Percentiles rank a stretch among this genome's conserved stretches.
Evolutionary conservation across 768 basidiomycete species (phyloP).

Genomic region (Chiua virens): DNA sequence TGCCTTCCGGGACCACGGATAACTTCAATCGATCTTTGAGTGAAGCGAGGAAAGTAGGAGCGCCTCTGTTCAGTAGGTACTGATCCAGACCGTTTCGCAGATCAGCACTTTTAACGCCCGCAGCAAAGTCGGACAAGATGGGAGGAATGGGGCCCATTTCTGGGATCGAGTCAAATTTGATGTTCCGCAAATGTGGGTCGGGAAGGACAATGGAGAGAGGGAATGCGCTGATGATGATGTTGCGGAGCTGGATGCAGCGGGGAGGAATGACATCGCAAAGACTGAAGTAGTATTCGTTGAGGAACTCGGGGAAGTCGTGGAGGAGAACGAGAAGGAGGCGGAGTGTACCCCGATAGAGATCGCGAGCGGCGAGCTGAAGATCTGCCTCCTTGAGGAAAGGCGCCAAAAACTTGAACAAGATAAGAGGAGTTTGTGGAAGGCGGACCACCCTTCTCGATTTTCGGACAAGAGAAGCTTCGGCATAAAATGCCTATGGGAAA

Average conservation of each 20-base stretch:
- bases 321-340: conserved; percentile 92
- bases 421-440: conserved; percentile 92
- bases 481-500: conserved; percentile 97
- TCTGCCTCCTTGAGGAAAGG: conserved; percentile 87
- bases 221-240: conserved; percentile 95
- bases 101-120: conserved; percentile 77
- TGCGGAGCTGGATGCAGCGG: conserved; percentile 92
- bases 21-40: conserved; percentile 75
- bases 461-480: conserved; percentile 87
- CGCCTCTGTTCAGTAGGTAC: conserved; percentile 76
- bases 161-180: conserved; percentile 72
- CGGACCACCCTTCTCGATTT: conserved; percentile 94
- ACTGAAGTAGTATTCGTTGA: conserved; percentile 95
- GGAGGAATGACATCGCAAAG: conserved; percentile 92
- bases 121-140: conserved; percentile 88
- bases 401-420: conserved; percentile 94
- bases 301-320: conserved; percentile 98
- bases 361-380: conserved; percentile 75
- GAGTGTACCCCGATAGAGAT: conserved; percentile 88
- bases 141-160: conserved; percentile 94
- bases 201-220: conserved; percentile 79
- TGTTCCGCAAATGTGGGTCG: conserved; percentile 78
- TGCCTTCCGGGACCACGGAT: conserved; percentile 44
- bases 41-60: conserved; percentile 68
- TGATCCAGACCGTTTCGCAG: conserved; percentile 80